Evolutionary conservation across 2,329 filamentous ascomycete genomes (phyloP).

Genomic region (Fusarium sp.): DNA sequence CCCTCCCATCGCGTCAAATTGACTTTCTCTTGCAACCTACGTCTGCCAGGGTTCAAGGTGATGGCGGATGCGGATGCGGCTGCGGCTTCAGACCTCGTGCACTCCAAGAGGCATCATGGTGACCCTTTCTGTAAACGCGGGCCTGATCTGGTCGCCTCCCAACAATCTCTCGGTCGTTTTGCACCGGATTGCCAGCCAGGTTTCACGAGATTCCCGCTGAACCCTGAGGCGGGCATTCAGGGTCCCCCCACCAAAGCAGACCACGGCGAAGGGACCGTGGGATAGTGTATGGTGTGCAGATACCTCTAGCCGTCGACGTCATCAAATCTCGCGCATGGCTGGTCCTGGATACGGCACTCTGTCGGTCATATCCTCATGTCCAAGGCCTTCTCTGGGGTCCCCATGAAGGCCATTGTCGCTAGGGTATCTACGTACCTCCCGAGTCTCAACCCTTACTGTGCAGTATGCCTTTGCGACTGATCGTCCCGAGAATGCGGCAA

Average conservation of each 20-base stretch:
- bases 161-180: slow-evolving; percentile 35
- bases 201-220: slow-evolving; percentile 11
- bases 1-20: slow-evolving; percentile 29
- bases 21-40: slow-evolving; percentile 29
- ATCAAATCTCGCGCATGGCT: slow-evolving; percentile 7
- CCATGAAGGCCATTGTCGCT: neutral
- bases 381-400: neutral
- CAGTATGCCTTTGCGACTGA: neutral
- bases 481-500: slow-evolving; percentile 2
- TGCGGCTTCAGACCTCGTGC: slow-evolving; percentile 11
- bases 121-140: neutral
- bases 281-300: slow-evolving; percentile 1
- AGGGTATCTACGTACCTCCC: neutral
- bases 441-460: neutral
- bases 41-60: slow-evolving; percentile 9
- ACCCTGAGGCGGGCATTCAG: slow-evolving; percentile 26
- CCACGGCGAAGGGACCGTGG: neutral
- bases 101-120: neutral
- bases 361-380: neutral
- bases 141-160: slow-evolving; percentile 8
- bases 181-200: slow-evolving; percentile 34
- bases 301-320: slow-evolving; percentile 22
- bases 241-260: slow-evolving; percentile 24
- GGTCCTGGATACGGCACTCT: neutral
- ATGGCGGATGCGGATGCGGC: neutral